A percentile compares a stretch with the other conserved stretches of the same genome.
phyloP scores from a whole-genome alignment of 768 basidiomycete species.

The Termitomyces heimii region DNA sequence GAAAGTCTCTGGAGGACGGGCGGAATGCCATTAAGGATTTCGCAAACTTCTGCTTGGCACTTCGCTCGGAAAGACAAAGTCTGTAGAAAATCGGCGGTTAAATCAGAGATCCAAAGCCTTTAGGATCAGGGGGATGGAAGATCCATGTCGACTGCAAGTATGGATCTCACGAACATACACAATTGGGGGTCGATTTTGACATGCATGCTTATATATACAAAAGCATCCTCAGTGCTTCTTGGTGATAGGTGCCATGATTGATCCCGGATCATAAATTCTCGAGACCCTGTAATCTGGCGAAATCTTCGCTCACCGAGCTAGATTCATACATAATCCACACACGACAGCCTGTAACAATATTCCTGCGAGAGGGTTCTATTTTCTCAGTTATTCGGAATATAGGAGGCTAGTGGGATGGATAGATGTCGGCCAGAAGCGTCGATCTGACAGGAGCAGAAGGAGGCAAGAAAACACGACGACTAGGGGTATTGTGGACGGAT shows the following conservation, averaged over 20 bases:
- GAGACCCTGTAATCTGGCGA: not conserved
- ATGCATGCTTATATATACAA: not conserved
- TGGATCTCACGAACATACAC: not conserved
- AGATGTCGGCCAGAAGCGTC: not conserved
- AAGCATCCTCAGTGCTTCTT: not conserved
- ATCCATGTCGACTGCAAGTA: not conserved
- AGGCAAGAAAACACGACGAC: constrained; percentile 5
- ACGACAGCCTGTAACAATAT: not conserved
- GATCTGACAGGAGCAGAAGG: constrained; percentile 8
- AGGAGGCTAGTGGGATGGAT: not conserved
- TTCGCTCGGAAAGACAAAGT: not conserved
- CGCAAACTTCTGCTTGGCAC: not conserved
- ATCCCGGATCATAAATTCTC: not conserved
- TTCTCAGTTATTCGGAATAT: not conserved
- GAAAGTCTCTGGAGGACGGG: not conserved
- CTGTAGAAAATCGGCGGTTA: not conserved
- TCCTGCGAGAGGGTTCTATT: not conserved
- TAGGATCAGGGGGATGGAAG: not conserved
- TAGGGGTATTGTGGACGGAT: not conserved
- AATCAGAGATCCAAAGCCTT: not conserved
- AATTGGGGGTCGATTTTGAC: not conserved
- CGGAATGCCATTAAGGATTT: not conserved
- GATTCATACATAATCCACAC: not conserved
- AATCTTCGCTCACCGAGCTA: not conserved
- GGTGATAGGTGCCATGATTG: not conserved